phyloP scores from a whole-genome alignment of 345 rosid genomes.

The Salix arbutifolia region DNA sequence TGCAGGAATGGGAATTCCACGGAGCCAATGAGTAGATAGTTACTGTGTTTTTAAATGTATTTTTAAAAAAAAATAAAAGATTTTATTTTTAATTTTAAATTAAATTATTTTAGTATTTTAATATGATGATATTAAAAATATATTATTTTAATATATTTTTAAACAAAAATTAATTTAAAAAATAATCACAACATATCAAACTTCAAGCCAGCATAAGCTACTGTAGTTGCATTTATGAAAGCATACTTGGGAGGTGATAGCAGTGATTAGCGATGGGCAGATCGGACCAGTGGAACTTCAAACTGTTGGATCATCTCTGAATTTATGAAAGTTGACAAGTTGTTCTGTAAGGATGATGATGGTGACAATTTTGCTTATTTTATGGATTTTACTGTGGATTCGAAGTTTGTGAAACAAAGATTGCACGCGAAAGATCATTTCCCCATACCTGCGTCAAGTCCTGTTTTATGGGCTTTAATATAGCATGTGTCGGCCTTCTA shows the following conservation, averaged over 20 bases:
- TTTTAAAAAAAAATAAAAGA: no score
- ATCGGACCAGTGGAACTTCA: constrained; percentile 51
- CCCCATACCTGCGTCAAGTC: not conserved
- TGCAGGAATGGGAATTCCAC: constrained; percentile 68
- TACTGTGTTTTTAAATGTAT: no score
- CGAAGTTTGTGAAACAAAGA: not conserved
- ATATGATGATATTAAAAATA: no score
- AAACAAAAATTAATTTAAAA: no score
- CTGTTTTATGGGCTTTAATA: not conserved
- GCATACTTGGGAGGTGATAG: constrained; percentile 56
- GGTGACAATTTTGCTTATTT: not conserved
- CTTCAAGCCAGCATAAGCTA: no score
- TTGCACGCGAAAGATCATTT: not conserved
- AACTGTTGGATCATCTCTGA: constrained; percentile 38
- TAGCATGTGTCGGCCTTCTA: not conserved
- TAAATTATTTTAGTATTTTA: no score
- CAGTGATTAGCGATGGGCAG: constrained; percentile 48
- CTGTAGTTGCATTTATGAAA: constrained; percentile 57
- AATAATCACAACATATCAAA: no score
- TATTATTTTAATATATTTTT: no score
- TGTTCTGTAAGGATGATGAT: not conserved
- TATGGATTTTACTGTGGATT: not conserved
- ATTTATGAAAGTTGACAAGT: not conserved
- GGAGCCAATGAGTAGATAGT: constrained; percentile 85
- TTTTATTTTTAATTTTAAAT: no score